Base-by-base conservation (phyloP, 2,329 filamentous ascomycete species). In the Torrubiellomyces zombiae region DNA sequence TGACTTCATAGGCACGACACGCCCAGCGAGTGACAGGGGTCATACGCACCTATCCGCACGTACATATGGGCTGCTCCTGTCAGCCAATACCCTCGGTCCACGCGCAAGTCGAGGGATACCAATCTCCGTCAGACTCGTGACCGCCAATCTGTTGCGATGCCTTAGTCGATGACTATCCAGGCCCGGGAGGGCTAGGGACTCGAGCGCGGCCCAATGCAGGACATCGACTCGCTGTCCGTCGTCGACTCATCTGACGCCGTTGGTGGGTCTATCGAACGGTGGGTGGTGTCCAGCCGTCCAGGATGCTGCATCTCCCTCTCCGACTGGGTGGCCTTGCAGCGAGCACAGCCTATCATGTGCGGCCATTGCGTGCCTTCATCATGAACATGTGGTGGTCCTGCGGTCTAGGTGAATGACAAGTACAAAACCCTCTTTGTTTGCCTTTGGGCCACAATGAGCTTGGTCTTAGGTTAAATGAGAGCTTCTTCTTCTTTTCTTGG, bases 181-280 rank as follows among this genome's bases (percentile, higher is more conserved):
- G 14, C 11, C 13, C 27, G 16, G 21, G 23, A 19, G 27, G 26
- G 28, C 22, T 25, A 18, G 27, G 25, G 29, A 32, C n/a, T n/a
- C n/a, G n/a, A n/a, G n/a, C n/a, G n/a, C n/a, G n/a, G n/a, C n/a
- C 35, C 23, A 28, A 46, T 46, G 46, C 45, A 48, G 42, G 40
- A 47, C 48, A 58, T 57, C 50, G 47, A 56, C 51, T 58, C 50
- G 50, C 47, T 48, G 40, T 40, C 26, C 38, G 28, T 38, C 39
- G 35, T 33, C 35, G 38, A 34, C 40, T 38, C 47, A 40, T 49
- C 45, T 46, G 45, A 51, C 49, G 46, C 40, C 36, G 39, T 37
- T 41, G 40, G 45, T 47, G 42, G 44, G 38, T 38, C 40, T 40
- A 42, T 39, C 43, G 43, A 43, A 44, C 38, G 38, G 28, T 46